Conservation (phyloP, 805 yeast species). For the Saccharomycopsis capsularis region DNA sequence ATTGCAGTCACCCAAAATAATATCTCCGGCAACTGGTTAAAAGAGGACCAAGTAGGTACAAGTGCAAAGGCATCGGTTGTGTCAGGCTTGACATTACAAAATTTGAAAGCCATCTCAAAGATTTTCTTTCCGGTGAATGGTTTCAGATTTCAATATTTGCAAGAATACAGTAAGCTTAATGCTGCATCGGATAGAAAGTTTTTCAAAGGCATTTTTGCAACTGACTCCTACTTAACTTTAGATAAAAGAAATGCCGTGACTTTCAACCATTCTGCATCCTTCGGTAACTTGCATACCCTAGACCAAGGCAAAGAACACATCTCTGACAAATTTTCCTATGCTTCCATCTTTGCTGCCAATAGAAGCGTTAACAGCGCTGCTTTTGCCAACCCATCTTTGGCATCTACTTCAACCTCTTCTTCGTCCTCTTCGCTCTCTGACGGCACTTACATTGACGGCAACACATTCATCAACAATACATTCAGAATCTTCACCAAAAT, state of each 20-base stretch:
- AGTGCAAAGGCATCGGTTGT: slow-evolving; percentile 9
- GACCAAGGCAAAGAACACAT: background rate
- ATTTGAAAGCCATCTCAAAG: background rate
- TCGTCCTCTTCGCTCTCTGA: background rate
- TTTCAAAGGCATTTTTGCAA: slow-evolving; percentile 5
- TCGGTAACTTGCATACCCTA: slow-evolving; percentile 7
- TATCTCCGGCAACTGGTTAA: background rate
- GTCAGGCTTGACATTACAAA: background rate
- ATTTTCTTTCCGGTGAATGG: slow-evolving; percentile 8
- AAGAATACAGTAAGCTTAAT: slow-evolving; percentile 1
- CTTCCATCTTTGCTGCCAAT: background rate
- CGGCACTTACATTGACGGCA: background rate
- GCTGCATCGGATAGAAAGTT: slow-evolving; percentile 2
- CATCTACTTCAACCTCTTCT: background rate
- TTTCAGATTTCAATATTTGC: background rate
- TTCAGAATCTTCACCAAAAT: slow-evolving; percentile 13
- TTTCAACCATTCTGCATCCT: background rate
- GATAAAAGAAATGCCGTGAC: slow-evolving; percentile 4
- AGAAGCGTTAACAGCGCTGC: background rate
- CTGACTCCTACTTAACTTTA: slow-evolving; percentile 7
- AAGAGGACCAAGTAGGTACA: background rate
- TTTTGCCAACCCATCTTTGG: background rate
- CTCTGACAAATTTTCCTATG: slow-evolving; percentile 4
- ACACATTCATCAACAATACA: slow-evolving; percentile 1
- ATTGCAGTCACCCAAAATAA: slow-evolving; percentile 11